Evolutionary conservation across 2,329 filamentous ascomycete genomes (phyloP).

Genomic region (Clonostachys byssicola): DNA sequence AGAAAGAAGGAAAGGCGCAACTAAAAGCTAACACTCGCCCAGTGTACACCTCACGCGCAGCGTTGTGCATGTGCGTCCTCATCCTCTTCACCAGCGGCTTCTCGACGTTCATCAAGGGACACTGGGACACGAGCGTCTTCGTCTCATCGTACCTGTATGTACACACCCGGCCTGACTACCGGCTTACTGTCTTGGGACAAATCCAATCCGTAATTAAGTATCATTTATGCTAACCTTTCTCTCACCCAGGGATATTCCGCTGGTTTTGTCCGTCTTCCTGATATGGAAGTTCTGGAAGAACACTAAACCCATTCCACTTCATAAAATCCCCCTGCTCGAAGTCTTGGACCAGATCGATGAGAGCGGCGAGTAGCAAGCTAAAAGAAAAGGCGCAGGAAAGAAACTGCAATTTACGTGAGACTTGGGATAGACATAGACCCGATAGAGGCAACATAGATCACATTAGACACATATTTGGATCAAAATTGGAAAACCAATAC

Average conservation of each 20-base stretch:
- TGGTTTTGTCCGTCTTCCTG: slow-evolving; percentile 50
- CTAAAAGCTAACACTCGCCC: not conserved
- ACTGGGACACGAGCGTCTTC: slow-evolving; percentile 53
- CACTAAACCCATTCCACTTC: slow-evolving; percentile 48
- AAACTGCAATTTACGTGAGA: too few relatives aligned
- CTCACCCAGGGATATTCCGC: slow-evolving; percentile 48
- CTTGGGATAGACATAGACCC: too few relatives aligned
- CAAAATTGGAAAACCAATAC: not conserved
- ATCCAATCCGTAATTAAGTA: not conserved
- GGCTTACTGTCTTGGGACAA: not conserved
- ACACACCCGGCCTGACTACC: too few relatives aligned
- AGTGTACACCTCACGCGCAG: slow-evolving; percentile 58
- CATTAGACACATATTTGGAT: not conserved
- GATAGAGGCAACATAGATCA: not conserved
- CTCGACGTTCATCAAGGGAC: slow-evolving; percentile 52
- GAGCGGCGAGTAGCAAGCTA: not conserved
- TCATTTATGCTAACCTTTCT: not conserved
- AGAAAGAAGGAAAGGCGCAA: not conserved
- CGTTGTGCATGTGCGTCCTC: slow-evolving; percentile 55
- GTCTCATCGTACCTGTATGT: slow-evolving; percentile 60
- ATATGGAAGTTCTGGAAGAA: slow-evolving; percentile 65
- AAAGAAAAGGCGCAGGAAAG: not conserved
- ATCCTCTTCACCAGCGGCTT: slow-evolving; percentile 71
- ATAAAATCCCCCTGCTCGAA: slow-evolving; percentile 44
- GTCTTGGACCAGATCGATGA: slow-evolving; percentile 43